These are phyloP conservation scores for Solanum clarkiae DNA, from an alignment of 257 asterid genomes.

Conservation along the genomic window DNA sequence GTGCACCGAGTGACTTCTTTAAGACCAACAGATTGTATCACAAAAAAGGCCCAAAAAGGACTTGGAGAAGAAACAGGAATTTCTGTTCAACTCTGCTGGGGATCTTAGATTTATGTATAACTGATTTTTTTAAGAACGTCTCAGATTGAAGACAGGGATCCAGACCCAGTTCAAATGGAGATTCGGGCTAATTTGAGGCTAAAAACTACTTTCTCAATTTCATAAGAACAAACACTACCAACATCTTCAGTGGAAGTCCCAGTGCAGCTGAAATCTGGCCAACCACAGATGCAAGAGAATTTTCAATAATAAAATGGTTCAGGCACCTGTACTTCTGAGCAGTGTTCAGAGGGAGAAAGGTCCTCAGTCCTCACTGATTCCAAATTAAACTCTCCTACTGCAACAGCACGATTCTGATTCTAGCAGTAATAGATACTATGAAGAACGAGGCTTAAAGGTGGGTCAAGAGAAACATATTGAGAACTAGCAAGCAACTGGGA, in stretches of 20 bases:
- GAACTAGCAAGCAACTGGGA: not conserved
- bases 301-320: not conserved
- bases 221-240: not conserved
- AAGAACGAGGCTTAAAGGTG: not conserved
- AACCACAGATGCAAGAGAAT: not conserved
- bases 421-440: not conserved
- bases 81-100: no score
- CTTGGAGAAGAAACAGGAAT: no score
- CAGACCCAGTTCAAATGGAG: not conserved
- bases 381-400: not conserved
- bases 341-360: not conserved
- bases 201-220: not conserved
- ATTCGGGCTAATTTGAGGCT: not conserved
- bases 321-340: not conserved
- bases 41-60: no score
- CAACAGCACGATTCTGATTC: not conserved
- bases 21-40: no score
- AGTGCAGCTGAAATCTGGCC: not conserved
- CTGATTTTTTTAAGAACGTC: no score
- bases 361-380: not conserved
- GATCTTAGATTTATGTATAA: no score
- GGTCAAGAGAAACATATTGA: not conserved
- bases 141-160: not conserved
- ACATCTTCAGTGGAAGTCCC: not conserved
- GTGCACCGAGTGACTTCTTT: no score